Conservation (phyloP, 148 eudicot genomes). For the Tetragonia tetragonoides region DNA sequence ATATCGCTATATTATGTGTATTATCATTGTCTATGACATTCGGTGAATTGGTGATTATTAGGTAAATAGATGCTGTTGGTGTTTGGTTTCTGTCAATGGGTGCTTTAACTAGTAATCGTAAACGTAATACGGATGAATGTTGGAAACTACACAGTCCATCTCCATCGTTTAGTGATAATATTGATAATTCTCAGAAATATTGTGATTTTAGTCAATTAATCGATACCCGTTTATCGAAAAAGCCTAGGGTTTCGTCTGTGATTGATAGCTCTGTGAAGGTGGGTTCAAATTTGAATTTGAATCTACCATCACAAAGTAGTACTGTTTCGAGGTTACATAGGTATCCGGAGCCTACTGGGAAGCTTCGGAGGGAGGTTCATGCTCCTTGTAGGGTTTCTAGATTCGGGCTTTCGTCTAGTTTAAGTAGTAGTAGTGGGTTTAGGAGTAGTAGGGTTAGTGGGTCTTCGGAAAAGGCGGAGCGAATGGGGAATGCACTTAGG, state of each 20-base stretch:
- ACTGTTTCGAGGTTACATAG: slow-evolving; percentile 31
- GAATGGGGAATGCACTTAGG: slow-evolving; percentile 37
- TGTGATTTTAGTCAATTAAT: slow-evolving; percentile 20
- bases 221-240: slow-evolving; percentile 51
- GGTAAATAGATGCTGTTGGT: too few species aligned
- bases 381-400: slow-evolving; percentile 50
- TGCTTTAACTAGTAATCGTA: slow-evolving; percentile 48
- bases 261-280: slow-evolving; percentile 10
- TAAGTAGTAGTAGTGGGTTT: slow-evolving; percentile 22
- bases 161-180: slow-evolving; percentile 4
- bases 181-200: slow-evolving; percentile 18
- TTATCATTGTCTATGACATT: too few species aligned
- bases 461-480: slow-evolving; percentile 4
- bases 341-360: slow-evolving; percentile 53
- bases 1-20: too few species aligned
- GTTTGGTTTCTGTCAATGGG: slow-evolving; percentile 41
- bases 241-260: slow-evolving; percentile 36
- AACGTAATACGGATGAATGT: slow-evolving; percentile 46
- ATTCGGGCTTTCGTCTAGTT: slow-evolving; percentile 28
- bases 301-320: slow-evolving; percentile 19
- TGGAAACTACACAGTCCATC: slow-evolving; percentile 22
- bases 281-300: not conserved
- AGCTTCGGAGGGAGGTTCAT: slow-evolving; percentile 52
- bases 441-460: slow-evolving; percentile 18
- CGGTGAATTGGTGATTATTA: too few species aligned